phyloP scores from a whole-genome alignment of 305 asterid species.

The Fraxinus velutina region DNA sequence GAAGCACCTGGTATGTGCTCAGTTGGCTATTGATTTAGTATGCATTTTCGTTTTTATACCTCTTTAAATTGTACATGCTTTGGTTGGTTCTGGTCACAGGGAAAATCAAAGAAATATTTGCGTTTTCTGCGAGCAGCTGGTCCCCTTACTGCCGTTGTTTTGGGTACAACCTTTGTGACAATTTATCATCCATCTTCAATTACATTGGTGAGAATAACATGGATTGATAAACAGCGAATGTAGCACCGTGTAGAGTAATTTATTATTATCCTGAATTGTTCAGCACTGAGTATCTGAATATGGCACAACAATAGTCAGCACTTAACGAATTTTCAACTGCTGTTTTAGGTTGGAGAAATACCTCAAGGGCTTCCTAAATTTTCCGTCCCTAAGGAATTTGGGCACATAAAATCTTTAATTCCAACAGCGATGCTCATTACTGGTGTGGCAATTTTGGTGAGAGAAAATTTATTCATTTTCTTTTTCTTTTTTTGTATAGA shows the following conservation, averaged over 20 bases:
- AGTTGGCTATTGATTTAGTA: conserved; percentile 15
- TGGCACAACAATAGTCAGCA: conserved; percentile 5
- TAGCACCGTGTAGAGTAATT: conserved; percentile 16
- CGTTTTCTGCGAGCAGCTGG: conserved; percentile 86
- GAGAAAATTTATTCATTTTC: conserved; percentile 24
- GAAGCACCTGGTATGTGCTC: conserved; percentile 80
- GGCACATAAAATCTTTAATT: conserved; percentile 58
- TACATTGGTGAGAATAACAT: conserved; percentile 70
- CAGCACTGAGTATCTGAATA: conserved; percentile 5
- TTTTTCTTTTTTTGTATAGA: conserved; percentile 21
- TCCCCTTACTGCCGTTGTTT: conserved; percentile 90
- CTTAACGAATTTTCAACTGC: conserved; percentile 13
- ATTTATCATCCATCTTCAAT: conserved; percentile 73
- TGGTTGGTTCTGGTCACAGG: conserved; percentile 47
- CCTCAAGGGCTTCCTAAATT: conserved; percentile 97
- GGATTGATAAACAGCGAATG: conserved; percentile 20
- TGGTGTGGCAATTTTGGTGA: conserved; percentile 97
- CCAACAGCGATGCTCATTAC: conserved; percentile 92
- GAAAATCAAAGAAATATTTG: conserved; percentile 60
- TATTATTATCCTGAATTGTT: conserved; percentile 12
- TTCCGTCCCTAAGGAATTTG: conserved; percentile 81
- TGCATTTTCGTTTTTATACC: conserved; percentile 17
- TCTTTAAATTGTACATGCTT: conserved; percentile 20
- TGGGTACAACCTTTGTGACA: conserved; percentile 74
- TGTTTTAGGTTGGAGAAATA: conserved; percentile 83